Conservation (phyloP, 441 rosid genomes). For the Aquilaria agallochum region DNA sequence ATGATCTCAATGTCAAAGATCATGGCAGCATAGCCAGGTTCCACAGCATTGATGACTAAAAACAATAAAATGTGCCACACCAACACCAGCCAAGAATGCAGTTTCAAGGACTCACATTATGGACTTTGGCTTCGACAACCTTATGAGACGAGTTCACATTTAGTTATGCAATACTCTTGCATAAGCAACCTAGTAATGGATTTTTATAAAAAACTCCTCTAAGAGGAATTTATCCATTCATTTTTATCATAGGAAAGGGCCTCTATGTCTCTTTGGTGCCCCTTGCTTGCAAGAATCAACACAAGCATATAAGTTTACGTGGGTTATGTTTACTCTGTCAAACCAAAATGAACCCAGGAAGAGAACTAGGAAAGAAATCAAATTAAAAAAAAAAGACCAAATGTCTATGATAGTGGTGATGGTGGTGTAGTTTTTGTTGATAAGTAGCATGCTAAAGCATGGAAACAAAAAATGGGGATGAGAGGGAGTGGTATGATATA, state of each 20-base stretch:
- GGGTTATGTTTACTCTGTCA: too few species aligned
- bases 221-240: conserved; percentile 81
- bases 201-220: conserved; percentile 83
- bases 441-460: too few species aligned
- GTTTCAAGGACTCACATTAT: too few species aligned
- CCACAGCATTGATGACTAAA: neutral
- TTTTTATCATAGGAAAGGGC: conserved; percentile 76
- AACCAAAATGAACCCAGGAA: too few species aligned
- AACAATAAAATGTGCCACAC: conserved; percentile 3
- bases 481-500: too few species aligned
- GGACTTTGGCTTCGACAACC: too few species aligned
- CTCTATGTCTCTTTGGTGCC: conserved; percentile 82
- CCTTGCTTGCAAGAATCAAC: conserved; percentile 50
- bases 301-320: too few species aligned
- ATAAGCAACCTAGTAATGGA: conserved; percentile 84
- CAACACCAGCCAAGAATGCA: conserved; percentile 1
- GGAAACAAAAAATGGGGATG: too few species aligned
- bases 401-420: too few species aligned
- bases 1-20: conserved; percentile 22
- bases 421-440: too few species aligned
- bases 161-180: conserved; percentile 33
- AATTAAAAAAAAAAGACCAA: too few species aligned
- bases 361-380: too few species aligned
- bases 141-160: conserved; percentile 16
- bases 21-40: conserved; percentile 12